A percentile compares a stretch with the other conserved stretches of the same genome.
These are phyloP conservation scores for Gonapodya prolifera DNA, from an alignment of 192 early-diverging fungal species.

Conservation along the genomic window DNA sequence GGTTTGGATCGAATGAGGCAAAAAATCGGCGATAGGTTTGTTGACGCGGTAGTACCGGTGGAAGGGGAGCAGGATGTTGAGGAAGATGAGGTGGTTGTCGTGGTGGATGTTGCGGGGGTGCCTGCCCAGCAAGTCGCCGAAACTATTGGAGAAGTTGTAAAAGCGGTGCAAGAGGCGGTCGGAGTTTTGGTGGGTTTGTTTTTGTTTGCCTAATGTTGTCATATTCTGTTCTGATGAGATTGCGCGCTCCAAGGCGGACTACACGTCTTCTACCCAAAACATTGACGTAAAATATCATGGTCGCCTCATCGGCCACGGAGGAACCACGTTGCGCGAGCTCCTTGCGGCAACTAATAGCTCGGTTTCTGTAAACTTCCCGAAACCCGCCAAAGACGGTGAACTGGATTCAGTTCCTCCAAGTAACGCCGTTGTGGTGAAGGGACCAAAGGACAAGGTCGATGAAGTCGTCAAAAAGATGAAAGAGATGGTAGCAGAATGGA, in stretches of 20 bases:
- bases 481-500: slow-evolving; percentile 51
- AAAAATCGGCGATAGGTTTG: slow-evolving; percentile 28
- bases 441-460: slow-evolving; percentile 64
- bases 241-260: slow-evolving; percentile 19
- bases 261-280: slow-evolving; percentile 3
- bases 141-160: not conserved
- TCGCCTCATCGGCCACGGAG: slow-evolving; percentile 60
- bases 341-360: slow-evolving; percentile 43
- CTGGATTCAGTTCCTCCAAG: not conserved
- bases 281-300: slow-evolving; percentile 69
- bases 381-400: not conserved
- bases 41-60: slow-evolving; percentile 71
- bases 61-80: slow-evolving; percentile 29
- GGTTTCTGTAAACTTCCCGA: slow-evolving; percentile 53
- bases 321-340: slow-evolving; percentile 60
- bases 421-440: slow-evolving; percentile 61
- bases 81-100: slow-evolving; percentile 62
- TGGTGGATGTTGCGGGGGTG: slow-evolving; percentile 24
- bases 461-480: slow-evolving; percentile 54
- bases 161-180: not conserved
- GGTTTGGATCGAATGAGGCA: slow-evolving; percentile 52
- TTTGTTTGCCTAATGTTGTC: not conserved
- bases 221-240: not conserved
- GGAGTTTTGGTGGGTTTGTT: not conserved
- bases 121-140: not conserved